Evolutionary conservation across 2,329 filamentous ascomycete genomes (phyloP).

Genomic region (Diaporthe longicolla): DNA sequence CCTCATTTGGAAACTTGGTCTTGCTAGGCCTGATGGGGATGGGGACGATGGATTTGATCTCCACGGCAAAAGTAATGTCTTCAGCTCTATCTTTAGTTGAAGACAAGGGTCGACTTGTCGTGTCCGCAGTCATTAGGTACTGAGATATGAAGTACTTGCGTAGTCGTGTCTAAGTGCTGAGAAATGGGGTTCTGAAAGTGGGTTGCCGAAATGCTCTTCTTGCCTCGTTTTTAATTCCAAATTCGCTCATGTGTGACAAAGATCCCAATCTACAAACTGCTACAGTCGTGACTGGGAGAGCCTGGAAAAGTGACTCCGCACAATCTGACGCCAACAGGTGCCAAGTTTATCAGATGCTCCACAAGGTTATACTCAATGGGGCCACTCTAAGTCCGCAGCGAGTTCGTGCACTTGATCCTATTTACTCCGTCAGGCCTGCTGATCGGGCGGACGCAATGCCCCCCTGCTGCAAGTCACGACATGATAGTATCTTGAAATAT

Average conservation of each 20-base stretch:
- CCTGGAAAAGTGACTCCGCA: conserved; percentile 19
- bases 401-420: background rate
- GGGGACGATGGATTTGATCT: conserved; percentile 40
- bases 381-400: background rate
- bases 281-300: conserved; percentile 20
- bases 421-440: background rate
- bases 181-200: no score
- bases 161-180: conserved; percentile 19
- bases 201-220: background rate
- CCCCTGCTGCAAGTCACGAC: conserved; percentile 18
- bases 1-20: background rate
- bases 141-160: conserved; percentile 1
- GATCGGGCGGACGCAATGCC: background rate
- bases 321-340: conserved; percentile 21
- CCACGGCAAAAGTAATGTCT: conserved; percentile 40
- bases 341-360: conserved; percentile 24
- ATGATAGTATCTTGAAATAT: background rate
- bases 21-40: background rate
- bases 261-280: conserved; percentile 21
- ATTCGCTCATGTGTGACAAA: conserved; percentile 29
- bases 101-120: conserved; percentile 9
- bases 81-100: conserved; percentile 31
- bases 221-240: conserved; percentile 26
- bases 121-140: conserved; percentile 8
- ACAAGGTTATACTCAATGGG: conserved; percentile 22